Evolutionary conservation across 441 rosid genomes (phyloP).

Genomic region (Rhodomyrtus psidioides): DNA sequence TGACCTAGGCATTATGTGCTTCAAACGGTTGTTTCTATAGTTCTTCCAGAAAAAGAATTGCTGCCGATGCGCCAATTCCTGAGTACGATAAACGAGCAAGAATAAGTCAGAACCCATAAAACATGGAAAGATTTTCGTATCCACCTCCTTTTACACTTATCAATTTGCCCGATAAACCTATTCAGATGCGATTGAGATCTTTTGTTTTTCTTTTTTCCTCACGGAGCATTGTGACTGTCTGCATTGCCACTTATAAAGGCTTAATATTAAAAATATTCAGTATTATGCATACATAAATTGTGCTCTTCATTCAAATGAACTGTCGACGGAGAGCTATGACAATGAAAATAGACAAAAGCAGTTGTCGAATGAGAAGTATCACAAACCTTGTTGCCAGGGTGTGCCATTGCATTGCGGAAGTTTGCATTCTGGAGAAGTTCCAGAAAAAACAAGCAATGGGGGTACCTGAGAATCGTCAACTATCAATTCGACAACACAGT

Average conservation of each 20-base stretch:
- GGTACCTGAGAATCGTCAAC: slow-evolving; percentile 64
- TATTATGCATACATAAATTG: not conserved
- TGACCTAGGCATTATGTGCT: slow-evolving; percentile 83
- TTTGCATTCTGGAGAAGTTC: slow-evolving; percentile 92
- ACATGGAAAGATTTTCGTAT: not conserved
- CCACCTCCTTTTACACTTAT: not conserved
- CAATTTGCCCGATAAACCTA: not conserved
- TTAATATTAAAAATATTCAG: not conserved
- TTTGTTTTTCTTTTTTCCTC: not conserved
- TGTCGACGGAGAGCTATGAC: not conserved
- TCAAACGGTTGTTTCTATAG: slow-evolving; percentile 83
- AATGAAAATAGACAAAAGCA: not conserved
- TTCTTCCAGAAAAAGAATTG: slow-evolving; percentile 97
- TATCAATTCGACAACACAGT: not conserved
- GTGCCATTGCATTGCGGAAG: slow-evolving; percentile 94
- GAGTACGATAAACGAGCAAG: not conserved
- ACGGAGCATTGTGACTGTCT: not conserved
- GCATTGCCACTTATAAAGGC: not conserved
- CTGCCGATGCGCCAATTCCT: slow-evolving; percentile 94
- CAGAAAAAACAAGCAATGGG: slow-evolving; percentile 84
- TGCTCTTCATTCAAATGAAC: not conserved
- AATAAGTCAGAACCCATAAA: not conserved
- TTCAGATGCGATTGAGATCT: not conserved
- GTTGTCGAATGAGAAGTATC: not conserved
- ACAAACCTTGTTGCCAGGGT: slow-evolving; percentile 88